Base-by-base conservation (phyloP, 306 rosid genomes). In the Parietaria judaica region DNA sequence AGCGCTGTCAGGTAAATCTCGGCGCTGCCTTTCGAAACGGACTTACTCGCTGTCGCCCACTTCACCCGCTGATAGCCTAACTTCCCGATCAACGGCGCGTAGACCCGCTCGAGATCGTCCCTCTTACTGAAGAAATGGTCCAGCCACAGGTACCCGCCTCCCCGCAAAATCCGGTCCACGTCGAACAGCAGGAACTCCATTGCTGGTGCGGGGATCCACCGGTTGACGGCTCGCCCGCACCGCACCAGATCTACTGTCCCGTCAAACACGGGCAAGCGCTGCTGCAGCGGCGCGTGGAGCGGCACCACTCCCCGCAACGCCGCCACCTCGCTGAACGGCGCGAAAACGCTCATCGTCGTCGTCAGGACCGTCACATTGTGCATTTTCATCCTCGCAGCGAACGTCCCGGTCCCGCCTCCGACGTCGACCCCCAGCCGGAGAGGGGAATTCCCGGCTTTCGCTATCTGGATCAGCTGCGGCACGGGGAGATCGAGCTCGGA, bases 111-210 rank as follows among this genome's bases (percentile, higher is more conserved):
- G 65, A 92, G 94, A 68, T 88, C 99, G 70, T 56, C 69, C 9
- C 80, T 75, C 60, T 84, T 92, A 64, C 96, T 76, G 56, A 92
- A 92, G 70, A 92, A 92, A 13, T 86, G 94, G 65, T 92, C 99
- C 71, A 92, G 14, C 99, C 94, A 92, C 76, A 92, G 78, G 61
- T 79, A 92, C 65, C 99, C 99, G 7, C 99, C 99, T 39, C 77
- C 77, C 65, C 96, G 79, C 79, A 92, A 68, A 71, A 92, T 95
- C 43, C 99, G 74, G 41, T 92, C 99, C 65, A 78, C 70, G 55
- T 92, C 99, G 63, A 69, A 81, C 46, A 92, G 53, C 87, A 92
- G 61, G 55, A 92, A 92, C 78, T 88, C 99, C 85, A 92, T 45
- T 56, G 82, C 80, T 31, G 79, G 68, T 63, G 63, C 47, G 7